phyloP scores from a whole-genome alignment of 2,329 filamentous ascomycete species.

The Zasmidium citrigriseum region DNA sequence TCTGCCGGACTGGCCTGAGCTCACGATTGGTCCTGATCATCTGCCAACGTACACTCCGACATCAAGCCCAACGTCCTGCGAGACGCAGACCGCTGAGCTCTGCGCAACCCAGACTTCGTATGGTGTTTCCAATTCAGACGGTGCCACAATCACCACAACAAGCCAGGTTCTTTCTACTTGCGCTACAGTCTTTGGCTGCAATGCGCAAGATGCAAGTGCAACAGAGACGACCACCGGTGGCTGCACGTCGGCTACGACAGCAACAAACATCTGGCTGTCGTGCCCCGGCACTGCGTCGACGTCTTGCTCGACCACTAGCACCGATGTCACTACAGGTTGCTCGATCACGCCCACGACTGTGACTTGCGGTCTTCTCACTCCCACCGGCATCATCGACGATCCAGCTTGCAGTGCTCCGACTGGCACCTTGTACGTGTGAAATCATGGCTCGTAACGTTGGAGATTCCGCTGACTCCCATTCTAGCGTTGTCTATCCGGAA shows the following conservation, averaged over 20 bases:
- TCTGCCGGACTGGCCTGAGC: constrained; percentile 6
- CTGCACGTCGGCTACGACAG: constrained; percentile 1
- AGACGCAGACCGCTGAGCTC: constrained; percentile 10
- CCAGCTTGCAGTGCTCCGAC: not conserved
- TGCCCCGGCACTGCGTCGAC: not conserved
- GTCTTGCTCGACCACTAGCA: constrained; percentile 4
- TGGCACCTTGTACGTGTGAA: no score
- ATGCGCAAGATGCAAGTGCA: not conserved
- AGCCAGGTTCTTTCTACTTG: constrained; percentile 10
- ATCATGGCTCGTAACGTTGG: no score
- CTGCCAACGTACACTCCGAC: constrained; percentile 6
- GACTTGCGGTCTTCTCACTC: not conserved
- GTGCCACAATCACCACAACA: constrained; percentile 5
- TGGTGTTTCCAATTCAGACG: constrained; percentile 6
- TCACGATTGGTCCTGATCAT: constrained; percentile 12
- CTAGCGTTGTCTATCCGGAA: constrained; percentile 1
- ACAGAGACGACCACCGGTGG: constrained; percentile 1
- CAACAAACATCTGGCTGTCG: not conserved
- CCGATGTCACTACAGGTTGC: not conserved
- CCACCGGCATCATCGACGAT: not conserved
- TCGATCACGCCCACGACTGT: not conserved
- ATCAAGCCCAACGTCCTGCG: constrained; percentile 1
- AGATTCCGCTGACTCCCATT: no score
- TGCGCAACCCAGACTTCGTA: constrained; percentile 11
- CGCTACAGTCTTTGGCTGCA: constrained; percentile 10